Percentiles rank a stretch among this genome's conserved stretches.
phyloP scores from a whole-genome alignment of 116 monocot genomes.

The Zostera marina region DNA sequence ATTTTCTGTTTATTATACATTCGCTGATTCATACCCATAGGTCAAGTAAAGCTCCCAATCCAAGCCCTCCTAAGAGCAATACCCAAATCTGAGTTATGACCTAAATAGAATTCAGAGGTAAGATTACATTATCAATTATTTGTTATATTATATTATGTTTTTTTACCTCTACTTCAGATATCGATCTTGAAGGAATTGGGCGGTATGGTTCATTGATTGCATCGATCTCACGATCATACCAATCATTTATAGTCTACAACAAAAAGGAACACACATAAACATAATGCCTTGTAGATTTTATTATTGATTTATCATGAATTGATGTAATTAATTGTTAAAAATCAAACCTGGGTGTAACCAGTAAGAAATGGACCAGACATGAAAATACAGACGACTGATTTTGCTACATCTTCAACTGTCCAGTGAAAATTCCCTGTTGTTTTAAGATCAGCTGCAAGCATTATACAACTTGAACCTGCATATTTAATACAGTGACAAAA shows the following conservation, averaged over 20 bases:
- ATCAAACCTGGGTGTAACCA: constrained; percentile 77
- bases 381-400: constrained; percentile 85
- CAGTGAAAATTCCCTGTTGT: constrained; percentile 86
- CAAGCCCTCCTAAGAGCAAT: constrained; percentile 82
- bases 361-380: constrained; percentile 97
- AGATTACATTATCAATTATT: not conserved
- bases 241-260: constrained; percentile 89
- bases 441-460: not conserved
- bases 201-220: constrained; percentile 99
- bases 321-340: not conserved
- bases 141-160: too few relatives aligned
- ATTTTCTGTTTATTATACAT: too few relatives aligned
- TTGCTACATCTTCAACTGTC: constrained; percentile 80
- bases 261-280: not conserved
- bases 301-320: not conserved
- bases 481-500: too few relatives aligned
- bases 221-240: constrained; percentile 96
- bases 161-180: constrained; percentile 76
- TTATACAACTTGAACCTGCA: too few relatives aligned
- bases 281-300: not conserved
- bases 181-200: constrained; percentile 97
- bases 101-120: constrained; percentile 28
- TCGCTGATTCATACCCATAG: constrained; percentile 46
- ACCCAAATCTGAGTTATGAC: constrained; percentile 94
- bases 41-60: constrained; percentile 73